These are phyloP conservation scores for Phytophthora palmivora DNA, from an alignment of 352 stramenopile genomes.

Conservation along the genomic window DNA sequence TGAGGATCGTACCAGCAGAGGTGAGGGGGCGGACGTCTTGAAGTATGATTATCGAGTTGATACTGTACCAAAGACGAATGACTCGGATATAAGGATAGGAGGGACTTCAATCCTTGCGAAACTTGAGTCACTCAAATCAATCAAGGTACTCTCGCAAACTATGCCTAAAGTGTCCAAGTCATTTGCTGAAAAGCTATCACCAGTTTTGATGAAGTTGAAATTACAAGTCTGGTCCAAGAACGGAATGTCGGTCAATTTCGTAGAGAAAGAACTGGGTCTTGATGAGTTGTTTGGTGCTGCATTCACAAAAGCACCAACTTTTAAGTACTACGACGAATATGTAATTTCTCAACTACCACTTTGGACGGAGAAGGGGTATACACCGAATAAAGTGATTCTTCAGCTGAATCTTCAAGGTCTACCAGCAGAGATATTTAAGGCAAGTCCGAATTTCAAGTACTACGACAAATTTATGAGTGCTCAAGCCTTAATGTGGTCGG, in stretches of 20 bases:
- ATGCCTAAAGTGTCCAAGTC: not conserved
- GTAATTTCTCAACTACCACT: conserved; percentile 15
- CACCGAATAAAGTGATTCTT: conserved; percentile 2
- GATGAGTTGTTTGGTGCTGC: not conserved
- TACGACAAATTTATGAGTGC: conserved; percentile 10
- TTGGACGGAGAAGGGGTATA: conserved; percentile 17
- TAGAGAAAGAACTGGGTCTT: conserved; percentile 11
- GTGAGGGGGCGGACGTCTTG: not conserved
- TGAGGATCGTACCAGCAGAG: not conserved
- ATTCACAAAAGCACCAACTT: not conserved
- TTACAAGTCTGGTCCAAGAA: conserved; percentile 13
- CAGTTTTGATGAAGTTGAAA: conserved; percentile 2
- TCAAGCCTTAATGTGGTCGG: conserved; percentile 4
- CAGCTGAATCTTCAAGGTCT: conserved; percentile 3
- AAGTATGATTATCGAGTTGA: no score
- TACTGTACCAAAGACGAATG: no score
- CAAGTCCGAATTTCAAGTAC: conserved; percentile 22
- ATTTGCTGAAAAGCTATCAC: conserved; percentile 15
- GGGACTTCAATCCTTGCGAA: not conserved
- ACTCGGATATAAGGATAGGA: not conserved
- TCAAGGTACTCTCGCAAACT: conserved; percentile 1
- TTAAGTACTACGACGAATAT: conserved; percentile 26
- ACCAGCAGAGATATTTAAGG: not conserved
- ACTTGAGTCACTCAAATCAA: conserved; percentile 9
- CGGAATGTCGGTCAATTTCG: conserved; percentile 10